Percentiles rank a stretch among this genome's conserved stretches.
Conservation (phyloP, 805 yeast species). For the Clavispora carvajalis region DNA sequence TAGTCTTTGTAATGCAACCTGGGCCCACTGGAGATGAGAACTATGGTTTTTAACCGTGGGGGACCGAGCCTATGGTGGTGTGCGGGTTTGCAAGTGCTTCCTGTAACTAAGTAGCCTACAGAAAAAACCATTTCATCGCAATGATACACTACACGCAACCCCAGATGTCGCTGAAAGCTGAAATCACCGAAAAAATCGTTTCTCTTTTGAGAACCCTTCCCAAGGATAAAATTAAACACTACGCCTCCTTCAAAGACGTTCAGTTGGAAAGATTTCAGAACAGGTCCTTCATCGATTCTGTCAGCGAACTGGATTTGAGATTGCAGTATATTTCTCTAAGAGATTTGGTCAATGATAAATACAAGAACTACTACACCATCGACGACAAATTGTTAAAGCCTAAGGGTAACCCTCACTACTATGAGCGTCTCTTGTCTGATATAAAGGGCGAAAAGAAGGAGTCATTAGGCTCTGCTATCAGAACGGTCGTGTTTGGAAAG, state of each 20-base stretch:
- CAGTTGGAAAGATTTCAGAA: constrained; percentile 46
- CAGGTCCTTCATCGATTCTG: constrained; percentile 29
- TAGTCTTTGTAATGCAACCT: too few relatives aligned
- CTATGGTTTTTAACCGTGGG: too few relatives aligned
- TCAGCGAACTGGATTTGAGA: constrained; percentile 48
- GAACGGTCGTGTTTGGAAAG: constrained; percentile 73
- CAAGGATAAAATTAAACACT: constrained; percentile 60
- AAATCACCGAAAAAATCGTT: constrained; percentile 54
- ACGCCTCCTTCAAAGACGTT: constrained; percentile 62
- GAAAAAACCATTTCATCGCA: neutral
- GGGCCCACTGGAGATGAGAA: too few relatives aligned
- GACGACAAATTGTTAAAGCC: constrained; percentile 68
- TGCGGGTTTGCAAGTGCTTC: constrained; percentile 1
- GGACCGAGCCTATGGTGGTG: neutral
- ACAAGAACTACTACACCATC: constrained; percentile 56
- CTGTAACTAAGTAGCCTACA: neutral
- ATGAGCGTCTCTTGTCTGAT: constrained; percentile 64
- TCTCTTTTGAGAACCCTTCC: constrained; percentile 59
- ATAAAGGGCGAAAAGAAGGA: constrained; percentile 69
- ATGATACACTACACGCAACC: neutral
- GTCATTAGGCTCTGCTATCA: constrained; percentile 56
- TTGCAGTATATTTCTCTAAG: constrained; percentile 57
- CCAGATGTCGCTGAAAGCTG: constrained; percentile 25
- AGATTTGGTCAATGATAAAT: constrained; percentile 54
- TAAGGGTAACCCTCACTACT: constrained; percentile 80